Evolutionary conservation across 176 grass and related monocot species (phyloP).

Genomic region (Lolium rigidum): DNA sequence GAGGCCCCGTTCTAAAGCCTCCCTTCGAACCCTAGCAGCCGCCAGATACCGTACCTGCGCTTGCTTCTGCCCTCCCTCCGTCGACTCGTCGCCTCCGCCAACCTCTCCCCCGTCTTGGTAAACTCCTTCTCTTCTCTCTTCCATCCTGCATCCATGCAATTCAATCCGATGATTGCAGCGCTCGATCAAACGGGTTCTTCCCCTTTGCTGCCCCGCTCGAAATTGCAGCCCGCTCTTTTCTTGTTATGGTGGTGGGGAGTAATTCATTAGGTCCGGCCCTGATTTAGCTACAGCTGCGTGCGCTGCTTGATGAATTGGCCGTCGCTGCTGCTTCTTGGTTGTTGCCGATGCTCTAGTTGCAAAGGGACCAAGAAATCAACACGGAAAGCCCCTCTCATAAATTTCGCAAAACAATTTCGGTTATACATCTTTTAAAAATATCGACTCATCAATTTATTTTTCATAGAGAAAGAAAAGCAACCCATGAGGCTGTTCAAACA

Average conservation of each 20-base stretch:
- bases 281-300: not conserved
- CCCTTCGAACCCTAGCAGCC: slow-evolving; percentile 42
- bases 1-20: not conserved
- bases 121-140: not conserved
- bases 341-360: not conserved
- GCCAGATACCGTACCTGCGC: not conserved
- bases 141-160: not conserved
- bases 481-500: no score
- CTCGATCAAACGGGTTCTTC: not conserved
- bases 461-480: no score
- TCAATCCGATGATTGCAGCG: not conserved
- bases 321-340: not conserved
- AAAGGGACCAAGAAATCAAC: not conserved
- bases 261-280: not conserved
- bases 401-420: not conserved
- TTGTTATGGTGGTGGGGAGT: not conserved
- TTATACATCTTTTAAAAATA: no score
- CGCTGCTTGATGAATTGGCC: not conserved
- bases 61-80: not conserved
- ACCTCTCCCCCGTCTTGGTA: not conserved
- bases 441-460: no score
- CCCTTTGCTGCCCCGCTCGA: not conserved
- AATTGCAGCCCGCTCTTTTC: not conserved
- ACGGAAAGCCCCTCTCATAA: not conserved
- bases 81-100: not conserved